Percentiles rank a stretch among this genome's conserved stretches.
Conservation (phyloP, 768 basidiomycete species). For the Termitomyces sp. region DNA sequence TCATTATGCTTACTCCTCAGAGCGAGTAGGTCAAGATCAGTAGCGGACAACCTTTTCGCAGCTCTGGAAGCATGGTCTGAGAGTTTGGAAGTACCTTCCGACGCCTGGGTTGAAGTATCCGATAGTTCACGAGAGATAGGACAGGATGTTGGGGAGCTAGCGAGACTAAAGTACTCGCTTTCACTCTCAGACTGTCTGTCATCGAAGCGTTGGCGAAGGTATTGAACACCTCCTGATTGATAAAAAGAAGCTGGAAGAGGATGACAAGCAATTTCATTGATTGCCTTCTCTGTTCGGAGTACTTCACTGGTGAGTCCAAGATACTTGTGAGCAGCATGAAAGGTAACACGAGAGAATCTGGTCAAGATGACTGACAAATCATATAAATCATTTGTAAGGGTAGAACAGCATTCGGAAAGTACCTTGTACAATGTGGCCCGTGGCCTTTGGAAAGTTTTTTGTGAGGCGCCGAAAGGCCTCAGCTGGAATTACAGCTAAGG, state of each 20-base stretch:
- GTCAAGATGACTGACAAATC: slow-evolving; percentile 76
- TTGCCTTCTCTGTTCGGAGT: slow-evolving; percentile 92
- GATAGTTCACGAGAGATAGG: slow-evolving; percentile 18
- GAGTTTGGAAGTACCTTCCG: slow-evolving; percentile 11
- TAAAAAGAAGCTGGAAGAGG: slow-evolving; percentile 91
- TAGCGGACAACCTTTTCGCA: slow-evolving; percentile 6
- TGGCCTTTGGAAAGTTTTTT: slow-evolving; percentile 95
- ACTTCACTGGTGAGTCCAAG: slow-evolving; percentile 94
- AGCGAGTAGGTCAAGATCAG: background rate
- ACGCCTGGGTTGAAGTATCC: slow-evolving; percentile 9
- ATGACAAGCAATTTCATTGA: slow-evolving; percentile 95
- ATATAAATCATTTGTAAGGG: slow-evolving; percentile 4
- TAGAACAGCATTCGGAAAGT: slow-evolving; percentile 1
- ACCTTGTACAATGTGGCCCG: slow-evolving; percentile 95
- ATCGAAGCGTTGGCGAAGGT: slow-evolving; percentile 88
- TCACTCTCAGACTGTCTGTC: slow-evolving; percentile 46
- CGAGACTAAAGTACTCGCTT: slow-evolving; percentile 50
- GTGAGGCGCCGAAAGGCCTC: slow-evolving; percentile 93
- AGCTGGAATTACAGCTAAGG: slow-evolving; percentile 97
- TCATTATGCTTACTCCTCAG: slow-evolving; percentile 3
- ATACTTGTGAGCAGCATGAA: slow-evolving; percentile 95
- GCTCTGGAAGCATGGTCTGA: slow-evolving; percentile 13
- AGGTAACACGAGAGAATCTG: slow-evolving; percentile 93
- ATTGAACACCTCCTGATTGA: slow-evolving; percentile 83
- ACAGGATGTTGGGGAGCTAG: slow-evolving; percentile 21